Evolutionary conservation across 1,284 basidiomycete species (phyloP).

Genomic region (Leccinum griseonigrum): DNA sequence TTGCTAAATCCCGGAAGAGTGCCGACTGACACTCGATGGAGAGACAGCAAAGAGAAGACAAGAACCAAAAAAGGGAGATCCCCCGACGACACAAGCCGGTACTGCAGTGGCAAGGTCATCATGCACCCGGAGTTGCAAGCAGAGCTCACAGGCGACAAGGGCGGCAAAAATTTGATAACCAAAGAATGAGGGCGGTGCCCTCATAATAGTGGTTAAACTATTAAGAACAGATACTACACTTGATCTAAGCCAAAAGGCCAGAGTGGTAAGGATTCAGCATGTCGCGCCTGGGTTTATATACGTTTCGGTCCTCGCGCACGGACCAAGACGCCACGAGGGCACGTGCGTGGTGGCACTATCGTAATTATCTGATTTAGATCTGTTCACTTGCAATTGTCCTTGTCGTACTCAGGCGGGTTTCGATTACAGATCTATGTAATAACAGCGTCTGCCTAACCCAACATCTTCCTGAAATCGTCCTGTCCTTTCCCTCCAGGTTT

Average conservation of each 20-base stretch:
- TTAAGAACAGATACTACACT: slow-evolving; percentile 74
- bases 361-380: background rate
- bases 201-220: slow-evolving; percentile 37
- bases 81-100: slow-evolving; percentile 33
- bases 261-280: slow-evolving; percentile 61
- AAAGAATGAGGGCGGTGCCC: slow-evolving; percentile 34
- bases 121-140: slow-evolving; percentile 32
- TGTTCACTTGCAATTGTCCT: background rate
- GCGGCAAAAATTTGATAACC: slow-evolving; percentile 36
- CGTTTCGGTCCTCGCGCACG: slow-evolving; percentile 10
- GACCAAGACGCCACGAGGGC: slow-evolving; percentile 8
- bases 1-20: slow-evolving; percentile 1
- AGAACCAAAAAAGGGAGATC: slow-evolving; percentile 9
- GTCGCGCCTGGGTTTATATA: slow-evolving; percentile 13
- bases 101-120: slow-evolving; percentile 37
- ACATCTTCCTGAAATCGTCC: slow-evolving; percentile 80
- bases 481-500: slow-evolving; percentile 42
- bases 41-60: slow-evolving; percentile 9
- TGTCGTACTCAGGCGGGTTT: background rate
- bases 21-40: slow-evolving; percentile 1
- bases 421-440: background rate
- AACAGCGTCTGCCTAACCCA: slow-evolving; percentile 33
- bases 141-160: slow-evolving; percentile 32
- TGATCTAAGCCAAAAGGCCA: slow-evolving; percentile 96
- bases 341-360: background rate